Conservation (phyloP, 768 basidiomycete species). For the Leccinum truebloodii region DNA sequence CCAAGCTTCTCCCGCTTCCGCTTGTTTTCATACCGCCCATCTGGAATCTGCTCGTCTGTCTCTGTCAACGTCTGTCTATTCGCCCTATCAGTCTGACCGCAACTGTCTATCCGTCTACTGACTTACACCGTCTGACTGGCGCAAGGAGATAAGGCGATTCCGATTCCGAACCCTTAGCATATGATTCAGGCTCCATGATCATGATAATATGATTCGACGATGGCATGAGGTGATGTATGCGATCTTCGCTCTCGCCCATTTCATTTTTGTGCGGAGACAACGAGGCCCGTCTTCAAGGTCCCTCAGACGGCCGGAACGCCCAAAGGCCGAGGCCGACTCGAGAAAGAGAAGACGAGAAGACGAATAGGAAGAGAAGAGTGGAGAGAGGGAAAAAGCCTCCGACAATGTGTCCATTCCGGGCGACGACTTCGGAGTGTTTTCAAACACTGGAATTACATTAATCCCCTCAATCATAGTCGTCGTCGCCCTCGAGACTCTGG, state of each 20-base stretch:
- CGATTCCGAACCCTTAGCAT: constrained; percentile 13
- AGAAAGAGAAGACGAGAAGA: background rate
- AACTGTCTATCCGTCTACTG: background rate
- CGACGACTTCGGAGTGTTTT: background rate
- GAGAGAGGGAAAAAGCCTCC: constrained; percentile 1
- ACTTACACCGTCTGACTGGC: background rate
- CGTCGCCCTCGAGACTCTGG: background rate
- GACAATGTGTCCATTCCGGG: constrained; percentile 14
- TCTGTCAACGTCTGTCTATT: background rate
- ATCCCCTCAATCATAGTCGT: background rate
- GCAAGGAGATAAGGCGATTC: constrained; percentile 25
- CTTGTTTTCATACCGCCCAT: background rate
- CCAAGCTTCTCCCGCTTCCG: background rate
- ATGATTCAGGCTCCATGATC: background rate
- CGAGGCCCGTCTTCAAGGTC: constrained; percentile 1
- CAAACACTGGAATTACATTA: background rate
- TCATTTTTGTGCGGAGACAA: constrained; percentile 16
- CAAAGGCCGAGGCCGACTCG: background rate
- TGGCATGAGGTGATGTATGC: background rate
- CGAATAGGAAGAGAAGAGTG: background rate
- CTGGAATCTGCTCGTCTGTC: background rate
- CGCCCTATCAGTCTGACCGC: background rate
- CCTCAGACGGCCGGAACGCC: background rate
- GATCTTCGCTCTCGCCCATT: background rate
- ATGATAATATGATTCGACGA: background rate